Conservation (phyloP, 78 protist genomes). For the Chrysochromulina tobinii region DNA sequence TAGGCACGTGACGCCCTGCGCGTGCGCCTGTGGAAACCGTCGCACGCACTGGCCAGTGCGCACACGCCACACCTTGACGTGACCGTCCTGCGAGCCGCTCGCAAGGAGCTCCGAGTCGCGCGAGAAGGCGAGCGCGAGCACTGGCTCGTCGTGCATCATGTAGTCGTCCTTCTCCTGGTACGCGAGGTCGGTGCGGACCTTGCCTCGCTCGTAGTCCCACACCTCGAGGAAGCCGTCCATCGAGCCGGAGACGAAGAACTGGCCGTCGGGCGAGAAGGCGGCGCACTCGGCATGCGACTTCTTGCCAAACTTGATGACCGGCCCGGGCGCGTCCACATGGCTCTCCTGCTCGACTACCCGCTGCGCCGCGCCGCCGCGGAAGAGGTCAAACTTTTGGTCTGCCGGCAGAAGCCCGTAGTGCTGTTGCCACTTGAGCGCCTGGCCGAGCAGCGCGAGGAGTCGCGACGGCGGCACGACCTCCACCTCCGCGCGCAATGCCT, state of each 20-base stretch:
- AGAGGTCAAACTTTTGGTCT: conserved; percentile 34
- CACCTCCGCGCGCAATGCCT: not conserved
- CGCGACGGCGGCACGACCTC: conserved; percentile 65
- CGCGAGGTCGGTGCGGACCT: conserved; percentile 58
- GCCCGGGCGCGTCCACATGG: not conserved
- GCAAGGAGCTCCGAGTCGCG: conserved; percentile 81
- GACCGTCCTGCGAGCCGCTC: conserved; percentile 67
- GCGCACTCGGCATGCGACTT: conserved; percentile 54
- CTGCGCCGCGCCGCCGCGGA: conserved; percentile 21
- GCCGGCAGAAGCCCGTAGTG: conserved; percentile 58
- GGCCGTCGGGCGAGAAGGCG: conserved; percentile 74
- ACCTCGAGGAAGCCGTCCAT: conserved; percentile 71
- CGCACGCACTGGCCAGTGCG: conserved; percentile 69
- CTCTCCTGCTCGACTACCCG: not conserved
- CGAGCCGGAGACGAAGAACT: conserved; percentile 59
- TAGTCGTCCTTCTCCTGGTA: conserved; percentile 56
- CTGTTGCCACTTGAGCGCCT: conserved; percentile 82
- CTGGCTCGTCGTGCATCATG: conserved; percentile 44
- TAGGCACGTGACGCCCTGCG: conserved; percentile 74
- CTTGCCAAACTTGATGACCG: conserved; percentile 39
- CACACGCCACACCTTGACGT: conserved; percentile 51
- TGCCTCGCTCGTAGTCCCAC: conserved; percentile 63
- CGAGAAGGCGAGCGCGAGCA: conserved; percentile 66
- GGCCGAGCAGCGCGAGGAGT: conserved; percentile 66
- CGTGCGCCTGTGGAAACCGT: conserved; percentile 72